Evolutionary conservation across 495 filamentous ascomycete species (phyloP).

Genomic region (Penicillium cosmopolitanum): DNA sequence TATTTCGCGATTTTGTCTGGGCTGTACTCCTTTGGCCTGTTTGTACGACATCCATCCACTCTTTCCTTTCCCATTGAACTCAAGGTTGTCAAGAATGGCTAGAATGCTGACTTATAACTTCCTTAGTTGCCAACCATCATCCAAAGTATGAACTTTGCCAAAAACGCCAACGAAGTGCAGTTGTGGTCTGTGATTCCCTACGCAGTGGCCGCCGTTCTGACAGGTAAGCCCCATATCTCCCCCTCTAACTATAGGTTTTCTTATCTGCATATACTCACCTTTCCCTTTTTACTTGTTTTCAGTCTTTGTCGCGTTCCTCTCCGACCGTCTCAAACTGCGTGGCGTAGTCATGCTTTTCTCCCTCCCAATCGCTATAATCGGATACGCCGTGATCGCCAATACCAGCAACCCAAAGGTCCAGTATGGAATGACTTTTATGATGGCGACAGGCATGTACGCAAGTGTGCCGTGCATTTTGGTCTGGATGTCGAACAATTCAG

Average conservation of each 20-base stretch:
- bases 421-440: conserved; percentile 60
- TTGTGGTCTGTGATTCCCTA: conserved; percentile 88
- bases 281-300: neutral
- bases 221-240: conserved; percentile 65
- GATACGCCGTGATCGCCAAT: conserved; percentile 54
- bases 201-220: conserved; percentile 74
- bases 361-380: conserved; percentile 51
- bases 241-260: conserved; percentile 38
- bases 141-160: conserved; percentile 62
- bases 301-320: conserved; percentile 50
- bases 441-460: conserved; percentile 54
- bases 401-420: conserved; percentile 41
- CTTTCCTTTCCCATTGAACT: too few species aligned
- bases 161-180: conserved; percentile 70
- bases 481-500: conserved; percentile 63
- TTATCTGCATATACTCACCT: conserved; percentile 19
- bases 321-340: conserved; percentile 47
- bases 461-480: conserved; percentile 54
- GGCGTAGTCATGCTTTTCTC: conserved; percentile 53
- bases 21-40: conserved; percentile 49
- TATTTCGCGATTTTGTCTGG: conserved; percentile 50
- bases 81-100: neutral
- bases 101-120: conserved; percentile 6
- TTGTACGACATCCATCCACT: conserved; percentile 28
- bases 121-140: conserved; percentile 76